These are phyloP conservation scores for Populus hybrid DNA, from an alignment of 441 rosid genomes.

Conservation along the genomic window DNA sequence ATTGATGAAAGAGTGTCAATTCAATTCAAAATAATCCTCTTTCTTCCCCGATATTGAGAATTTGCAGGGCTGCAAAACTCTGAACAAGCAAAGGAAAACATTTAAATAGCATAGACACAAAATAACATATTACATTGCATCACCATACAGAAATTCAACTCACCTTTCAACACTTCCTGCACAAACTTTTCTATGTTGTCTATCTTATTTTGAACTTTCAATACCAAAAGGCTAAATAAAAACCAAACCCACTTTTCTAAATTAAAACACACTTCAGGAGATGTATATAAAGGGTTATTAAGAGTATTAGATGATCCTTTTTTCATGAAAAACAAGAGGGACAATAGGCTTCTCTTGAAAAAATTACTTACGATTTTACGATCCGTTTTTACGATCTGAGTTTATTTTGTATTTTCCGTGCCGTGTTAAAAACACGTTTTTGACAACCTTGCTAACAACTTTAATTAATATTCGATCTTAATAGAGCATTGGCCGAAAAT, in stretches of 20 bases:
- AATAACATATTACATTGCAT: neutral
- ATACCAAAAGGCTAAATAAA: neutral
- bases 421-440: too few relatives aligned
- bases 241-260: conserved; percentile 1
- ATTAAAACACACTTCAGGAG: conserved; percentile 30
- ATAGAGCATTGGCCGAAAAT: too few relatives aligned
- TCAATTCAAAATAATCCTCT: neutral
- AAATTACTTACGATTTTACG: too few relatives aligned
- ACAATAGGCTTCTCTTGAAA: conserved; percentile 72
- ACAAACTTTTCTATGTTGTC: neutral
- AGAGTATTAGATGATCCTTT: conserved; percentile 29
- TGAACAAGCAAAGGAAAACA: neutral
- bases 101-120: neutral
- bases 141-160: neutral
- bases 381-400: too few relatives aligned
- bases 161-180: neutral
- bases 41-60: neutral
- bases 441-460: too few relatives aligned
- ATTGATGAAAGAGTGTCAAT: neutral
- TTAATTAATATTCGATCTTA: too few relatives aligned
- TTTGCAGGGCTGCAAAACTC: neutral
- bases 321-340: conserved; percentile 69
- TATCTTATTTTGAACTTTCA: neutral
- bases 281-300: conserved; percentile 39
- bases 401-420: too few relatives aligned